These are phyloP conservation scores for Penicillium psychrofluorescens DNA, from an alignment of 495 filamentous ascomycete species.

Conservation along the genomic window DNA sequence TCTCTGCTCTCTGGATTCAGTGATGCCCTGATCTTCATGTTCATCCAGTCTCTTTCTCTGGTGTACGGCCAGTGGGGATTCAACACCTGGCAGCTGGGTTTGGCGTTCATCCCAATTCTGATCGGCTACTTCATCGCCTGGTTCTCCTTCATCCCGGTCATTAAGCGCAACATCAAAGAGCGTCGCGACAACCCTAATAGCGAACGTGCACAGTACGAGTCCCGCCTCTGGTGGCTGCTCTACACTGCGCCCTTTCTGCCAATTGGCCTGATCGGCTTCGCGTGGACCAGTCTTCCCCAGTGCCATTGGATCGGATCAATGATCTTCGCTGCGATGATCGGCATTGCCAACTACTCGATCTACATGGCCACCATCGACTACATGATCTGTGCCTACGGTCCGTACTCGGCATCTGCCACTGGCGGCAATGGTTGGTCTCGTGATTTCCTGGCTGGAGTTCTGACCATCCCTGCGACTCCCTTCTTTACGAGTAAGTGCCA, in stretches of 20 bases:
- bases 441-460: conserved; percentile 75
- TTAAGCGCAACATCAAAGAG: conserved; percentile 42
- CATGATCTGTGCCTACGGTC: conserved; percentile 64
- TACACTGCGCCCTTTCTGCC: conserved; percentile 50
- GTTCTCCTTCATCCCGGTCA: conserved; percentile 45
- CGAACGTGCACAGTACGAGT: conserved; percentile 53
- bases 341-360: conserved; percentile 62
- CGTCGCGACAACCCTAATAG: conserved; percentile 43
- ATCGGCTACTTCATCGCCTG: conserved; percentile 56
- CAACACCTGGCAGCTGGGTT: conserved; percentile 38
- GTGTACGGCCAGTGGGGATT: conserved; percentile 57
- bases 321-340: conserved; percentile 56
- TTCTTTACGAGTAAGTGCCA: conserved; percentile 46
- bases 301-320: conserved; percentile 60
- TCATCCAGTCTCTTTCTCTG: conserved; percentile 52
- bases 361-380: conserved; percentile 76
- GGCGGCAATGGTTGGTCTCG: conserved; percentile 69
- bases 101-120: conserved; percentile 51
- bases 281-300: conserved; percentile 52
- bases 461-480: conserved; percentile 67
- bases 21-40: conserved; percentile 60
- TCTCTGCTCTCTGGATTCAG: conserved; percentile 56
- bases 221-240: conserved; percentile 52
- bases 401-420: conserved; percentile 65
- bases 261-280: conserved; percentile 56